Conservation (phyloP, 768 basidiomycete species). For the Amanita pseudoporphyria region DNA sequence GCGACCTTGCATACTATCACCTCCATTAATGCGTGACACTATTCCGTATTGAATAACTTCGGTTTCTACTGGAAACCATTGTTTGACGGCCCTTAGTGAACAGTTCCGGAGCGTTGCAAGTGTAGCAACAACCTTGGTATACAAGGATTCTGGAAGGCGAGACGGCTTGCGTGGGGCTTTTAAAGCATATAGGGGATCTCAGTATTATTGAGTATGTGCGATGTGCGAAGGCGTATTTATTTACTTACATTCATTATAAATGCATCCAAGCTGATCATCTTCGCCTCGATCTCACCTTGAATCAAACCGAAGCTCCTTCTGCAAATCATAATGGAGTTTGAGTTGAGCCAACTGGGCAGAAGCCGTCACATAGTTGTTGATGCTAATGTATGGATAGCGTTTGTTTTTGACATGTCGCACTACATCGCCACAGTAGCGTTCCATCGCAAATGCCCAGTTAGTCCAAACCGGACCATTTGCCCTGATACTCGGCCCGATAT, state of each 20-base stretch:
- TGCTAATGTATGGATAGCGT: conserved; percentile 20
- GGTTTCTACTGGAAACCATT: conserved; percentile 2
- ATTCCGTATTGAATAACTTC: conserved; percentile 18
- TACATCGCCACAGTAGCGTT: no score
- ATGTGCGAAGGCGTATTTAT: neutral
- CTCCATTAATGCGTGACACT: no score
- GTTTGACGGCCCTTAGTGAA: neutral
- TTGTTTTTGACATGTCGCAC: conserved; percentile 18
- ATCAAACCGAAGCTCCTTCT: conserved; percentile 3
- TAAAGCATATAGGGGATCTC: neutral
- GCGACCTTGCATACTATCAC: conserved; percentile 20
- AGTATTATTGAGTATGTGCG: neutral
- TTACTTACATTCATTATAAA: neutral
- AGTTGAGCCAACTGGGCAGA: conserved; percentile 14
- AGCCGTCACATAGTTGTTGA: no score
- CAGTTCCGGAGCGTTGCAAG: conserved; percentile 13
- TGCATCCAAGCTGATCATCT: neutral
- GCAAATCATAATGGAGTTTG: conserved; percentile 10
- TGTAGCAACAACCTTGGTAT: conserved; percentile 11
- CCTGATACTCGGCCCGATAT: no score
- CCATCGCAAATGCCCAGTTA: no score
- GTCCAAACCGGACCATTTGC: no score
- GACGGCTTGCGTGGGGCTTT: neutral
- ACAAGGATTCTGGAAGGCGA: neutral
- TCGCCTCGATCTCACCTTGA: neutral